Percentiles rank a stretch among this genome's conserved stretches.
Conservation (phyloP, 1,284 basidiomycete genomes). For the Ustilago xerochloae region DNA sequence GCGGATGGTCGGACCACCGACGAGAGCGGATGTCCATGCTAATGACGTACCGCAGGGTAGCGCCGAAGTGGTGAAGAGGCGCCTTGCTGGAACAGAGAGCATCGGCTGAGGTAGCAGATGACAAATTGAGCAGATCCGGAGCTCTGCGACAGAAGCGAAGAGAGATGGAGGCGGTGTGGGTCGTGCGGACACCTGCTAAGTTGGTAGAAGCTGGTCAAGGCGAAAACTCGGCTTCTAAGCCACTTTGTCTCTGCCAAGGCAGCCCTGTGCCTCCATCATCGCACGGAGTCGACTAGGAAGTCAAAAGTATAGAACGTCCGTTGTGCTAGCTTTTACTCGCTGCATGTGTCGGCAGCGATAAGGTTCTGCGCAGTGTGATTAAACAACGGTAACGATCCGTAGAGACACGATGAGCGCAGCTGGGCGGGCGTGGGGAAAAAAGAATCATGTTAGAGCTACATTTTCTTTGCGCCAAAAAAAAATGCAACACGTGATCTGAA, state of each 20-base stretch:
- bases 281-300: neutral
- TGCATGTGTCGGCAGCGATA: conserved; percentile 1
- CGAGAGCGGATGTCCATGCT: conserved; percentile 33
- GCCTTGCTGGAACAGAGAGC: neutral
- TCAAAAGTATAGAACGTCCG: neutral
- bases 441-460: neutral
- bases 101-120: no score
- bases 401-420: conserved; percentile 5
- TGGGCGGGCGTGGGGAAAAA: neutral
- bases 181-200: no score
- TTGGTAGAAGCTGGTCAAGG: no score
- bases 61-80: neutral
- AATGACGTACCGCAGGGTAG: conserved; percentile 18
- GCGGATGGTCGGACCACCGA: conserved; percentile 33
- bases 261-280: no score
- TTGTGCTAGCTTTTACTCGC: neutral
- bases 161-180: no score
- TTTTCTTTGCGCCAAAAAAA: neutral
- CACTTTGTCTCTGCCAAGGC: no score
- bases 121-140: no score
- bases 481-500: conserved; percentile 8
- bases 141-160: no score
- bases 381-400: conserved; percentile 14
- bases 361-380: neutral
- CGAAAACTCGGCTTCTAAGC: no score